Conservation (phyloP, 371 early-diverging fungal species). For the Mucor lusitanicus region DNA sequence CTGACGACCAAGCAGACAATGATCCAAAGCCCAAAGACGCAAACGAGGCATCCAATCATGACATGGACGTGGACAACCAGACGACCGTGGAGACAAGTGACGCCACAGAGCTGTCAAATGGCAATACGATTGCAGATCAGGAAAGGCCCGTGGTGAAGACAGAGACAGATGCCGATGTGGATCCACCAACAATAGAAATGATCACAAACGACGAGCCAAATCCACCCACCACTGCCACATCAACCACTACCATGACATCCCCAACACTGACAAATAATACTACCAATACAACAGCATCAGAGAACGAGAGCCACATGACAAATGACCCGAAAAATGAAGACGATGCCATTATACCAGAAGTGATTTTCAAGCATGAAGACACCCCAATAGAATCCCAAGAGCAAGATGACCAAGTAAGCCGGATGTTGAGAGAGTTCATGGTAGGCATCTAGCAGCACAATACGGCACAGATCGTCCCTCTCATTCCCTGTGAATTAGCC, state of each 20-base stretch:
- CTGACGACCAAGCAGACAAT: conserved; percentile 2
- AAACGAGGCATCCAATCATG: neutral
- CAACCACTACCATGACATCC: neutral
- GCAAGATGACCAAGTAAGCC: conserved; percentile 8
- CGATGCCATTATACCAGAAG: neutral
- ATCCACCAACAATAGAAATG: neutral
- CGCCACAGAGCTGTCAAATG: neutral
- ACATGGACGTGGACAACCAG: neutral
- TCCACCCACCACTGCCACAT: neutral
- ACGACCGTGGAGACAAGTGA: neutral
- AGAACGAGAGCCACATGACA: neutral
- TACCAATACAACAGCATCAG: neutral
- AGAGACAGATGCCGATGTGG: neutral
- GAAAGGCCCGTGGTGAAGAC: neutral
- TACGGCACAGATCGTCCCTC: neutral
- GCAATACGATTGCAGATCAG: neutral
- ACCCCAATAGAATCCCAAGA: neutral
- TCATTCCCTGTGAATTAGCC: neutral
- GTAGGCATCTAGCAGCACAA: neutral
- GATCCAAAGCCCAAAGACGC: neutral
- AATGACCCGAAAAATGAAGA: neutral
- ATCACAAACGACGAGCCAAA: neutral
- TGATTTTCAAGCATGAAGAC: neutral
- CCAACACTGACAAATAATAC: neutral
- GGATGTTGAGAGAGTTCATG: conserved; percentile 7